phyloP scores from a whole-genome alignment of 352 stramenopile species.

The Phytophthora boehmeriae region DNA sequence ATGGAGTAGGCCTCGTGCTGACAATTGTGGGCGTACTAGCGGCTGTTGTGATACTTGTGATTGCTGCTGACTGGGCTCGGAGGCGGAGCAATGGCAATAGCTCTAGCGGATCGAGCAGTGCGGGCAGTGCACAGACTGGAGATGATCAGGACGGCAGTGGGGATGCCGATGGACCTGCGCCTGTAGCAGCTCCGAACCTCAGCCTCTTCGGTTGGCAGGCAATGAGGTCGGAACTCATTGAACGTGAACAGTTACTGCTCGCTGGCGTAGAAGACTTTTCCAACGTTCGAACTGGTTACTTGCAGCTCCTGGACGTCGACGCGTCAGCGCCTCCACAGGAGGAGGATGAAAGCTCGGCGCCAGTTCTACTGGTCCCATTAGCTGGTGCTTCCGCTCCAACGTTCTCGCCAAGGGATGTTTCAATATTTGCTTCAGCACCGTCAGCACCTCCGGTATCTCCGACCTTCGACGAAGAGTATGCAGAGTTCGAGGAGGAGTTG shows the following conservation, averaged over 20 bases:
- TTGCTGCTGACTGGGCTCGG: slow-evolving; percentile 32
- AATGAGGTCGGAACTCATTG: slow-evolving; percentile 51
- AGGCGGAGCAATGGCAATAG: slow-evolving; percentile 15
- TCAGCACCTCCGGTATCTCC: slow-evolving; percentile 25
- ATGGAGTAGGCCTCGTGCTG: slow-evolving; percentile 23
- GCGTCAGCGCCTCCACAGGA: slow-evolving; percentile 36
- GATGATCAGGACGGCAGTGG: slow-evolving; percentile 10
- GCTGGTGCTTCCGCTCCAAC: slow-evolving; percentile 44
- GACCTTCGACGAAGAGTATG: slow-evolving; percentile 17
- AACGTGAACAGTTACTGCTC: slow-evolving; percentile 53
- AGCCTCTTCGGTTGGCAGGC: slow-evolving; percentile 62
- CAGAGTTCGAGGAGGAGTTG: slow-evolving; percentile 26
- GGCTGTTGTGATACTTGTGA: slow-evolving; percentile 36
- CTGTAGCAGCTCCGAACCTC: slow-evolving; percentile 25
- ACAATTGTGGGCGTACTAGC: slow-evolving; percentile 39
- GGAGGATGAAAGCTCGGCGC: slow-evolving; percentile 39
- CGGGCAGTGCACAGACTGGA: slow-evolving; percentile 1
- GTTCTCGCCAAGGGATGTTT: slow-evolving; percentile 26
- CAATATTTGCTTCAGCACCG: slow-evolving; percentile 11
- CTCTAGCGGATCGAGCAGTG: slow-evolving; percentile 14
- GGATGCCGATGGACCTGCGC: slow-evolving; percentile 13
- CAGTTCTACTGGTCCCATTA: slow-evolving; percentile 34
- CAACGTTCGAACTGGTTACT: slow-evolving; percentile 40
- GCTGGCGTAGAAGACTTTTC: slow-evolving; percentile 52
- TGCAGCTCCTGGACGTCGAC: slow-evolving; percentile 61